Conservation (phyloP, 345 rosid genomes). For the Populus ilicifolia region DNA sequence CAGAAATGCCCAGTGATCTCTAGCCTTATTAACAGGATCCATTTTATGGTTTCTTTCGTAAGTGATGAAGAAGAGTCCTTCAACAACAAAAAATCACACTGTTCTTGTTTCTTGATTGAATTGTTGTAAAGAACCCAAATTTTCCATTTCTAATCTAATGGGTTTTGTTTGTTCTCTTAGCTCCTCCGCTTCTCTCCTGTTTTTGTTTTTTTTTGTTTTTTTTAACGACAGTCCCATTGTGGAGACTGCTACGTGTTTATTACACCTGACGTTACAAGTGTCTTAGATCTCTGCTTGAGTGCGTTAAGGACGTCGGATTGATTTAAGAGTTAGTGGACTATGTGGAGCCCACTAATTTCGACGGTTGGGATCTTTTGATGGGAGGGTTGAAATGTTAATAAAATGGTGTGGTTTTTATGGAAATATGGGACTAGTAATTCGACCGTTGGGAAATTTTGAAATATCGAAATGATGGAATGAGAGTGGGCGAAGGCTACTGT, state of each 20-base stretch:
- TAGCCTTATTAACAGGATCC: constrained; percentile 17
- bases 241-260: background rate
- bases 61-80: background rate
- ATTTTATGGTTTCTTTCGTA: constrained; percentile 8
- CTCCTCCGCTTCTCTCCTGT: background rate
- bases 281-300: background rate
- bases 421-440: background rate
- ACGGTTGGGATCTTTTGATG: constrained; percentile 16
- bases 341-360: background rate
- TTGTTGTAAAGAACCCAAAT: background rate
- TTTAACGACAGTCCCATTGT: background rate
- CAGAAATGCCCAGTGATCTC: constrained; percentile 53
- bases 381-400: background rate
- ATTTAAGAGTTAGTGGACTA: background rate
- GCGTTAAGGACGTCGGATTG: background rate
- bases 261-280: background rate
- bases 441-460: constrained; percentile 37
- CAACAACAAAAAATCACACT: background rate
- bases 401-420: background rate
- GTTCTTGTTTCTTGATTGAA: background rate
- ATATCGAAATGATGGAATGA: background rate
- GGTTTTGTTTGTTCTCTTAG: background rate
- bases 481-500: background rate
- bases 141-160: background rate
- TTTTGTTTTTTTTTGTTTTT: background rate